A percentile compares a stretch with the other conserved stretches of the same genome.
Conservation (phyloP, 2,329 filamentous ascomycete species). For the Trichoderma gracile region DNA sequence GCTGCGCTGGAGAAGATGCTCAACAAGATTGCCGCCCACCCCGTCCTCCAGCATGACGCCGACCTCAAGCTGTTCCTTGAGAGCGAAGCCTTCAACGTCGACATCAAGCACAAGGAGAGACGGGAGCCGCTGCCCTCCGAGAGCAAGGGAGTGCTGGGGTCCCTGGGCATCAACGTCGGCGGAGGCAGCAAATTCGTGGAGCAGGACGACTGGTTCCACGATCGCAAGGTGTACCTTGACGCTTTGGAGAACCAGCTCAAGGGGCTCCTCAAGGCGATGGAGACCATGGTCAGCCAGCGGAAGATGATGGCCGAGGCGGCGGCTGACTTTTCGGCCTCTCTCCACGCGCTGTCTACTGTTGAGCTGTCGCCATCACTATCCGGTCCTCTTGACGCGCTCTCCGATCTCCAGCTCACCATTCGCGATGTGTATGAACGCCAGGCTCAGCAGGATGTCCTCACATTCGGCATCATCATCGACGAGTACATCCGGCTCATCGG, state of each 20-base stretch:
- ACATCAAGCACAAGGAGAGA: constrained; percentile 96
- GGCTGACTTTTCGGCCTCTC: constrained; percentile 85
- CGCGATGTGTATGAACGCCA: constrained; percentile 94
- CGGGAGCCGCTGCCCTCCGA: constrained; percentile 83
- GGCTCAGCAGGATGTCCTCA: constrained; percentile 94
- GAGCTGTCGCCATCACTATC: constrained; percentile 89
- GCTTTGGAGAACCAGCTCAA: constrained; percentile 90
- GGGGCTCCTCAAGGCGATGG: constrained; percentile 87
- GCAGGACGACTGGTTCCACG: constrained; percentile 99
- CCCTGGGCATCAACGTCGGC: constrained; percentile 76
- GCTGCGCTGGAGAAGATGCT: constrained; percentile 95
- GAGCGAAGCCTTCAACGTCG: constrained; percentile 92
- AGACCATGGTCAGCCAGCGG: constrained; percentile 86
- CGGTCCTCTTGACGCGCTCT: constrained; percentile 84
- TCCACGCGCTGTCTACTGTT: constrained; percentile 90
- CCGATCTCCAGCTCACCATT: constrained; percentile 90
- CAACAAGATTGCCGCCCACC: constrained; percentile 90
- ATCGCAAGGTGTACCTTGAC: constrained; percentile 91
- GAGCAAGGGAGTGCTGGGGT: constrained; percentile 90
- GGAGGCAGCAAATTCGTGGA: constrained; percentile 88
- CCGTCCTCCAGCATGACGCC: constrained; percentile 85
- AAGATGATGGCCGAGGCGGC: constrained; percentile 93
- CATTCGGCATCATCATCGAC: constrained; percentile 94
- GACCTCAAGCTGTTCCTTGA: constrained; percentile 97
- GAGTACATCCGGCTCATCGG: constrained; percentile 97